Percentiles rank a stretch among this genome's conserved stretches.
Conservation (phyloP, 2,329 filamentous ascomycete species). For the Scedosporium minutisporum region DNA sequence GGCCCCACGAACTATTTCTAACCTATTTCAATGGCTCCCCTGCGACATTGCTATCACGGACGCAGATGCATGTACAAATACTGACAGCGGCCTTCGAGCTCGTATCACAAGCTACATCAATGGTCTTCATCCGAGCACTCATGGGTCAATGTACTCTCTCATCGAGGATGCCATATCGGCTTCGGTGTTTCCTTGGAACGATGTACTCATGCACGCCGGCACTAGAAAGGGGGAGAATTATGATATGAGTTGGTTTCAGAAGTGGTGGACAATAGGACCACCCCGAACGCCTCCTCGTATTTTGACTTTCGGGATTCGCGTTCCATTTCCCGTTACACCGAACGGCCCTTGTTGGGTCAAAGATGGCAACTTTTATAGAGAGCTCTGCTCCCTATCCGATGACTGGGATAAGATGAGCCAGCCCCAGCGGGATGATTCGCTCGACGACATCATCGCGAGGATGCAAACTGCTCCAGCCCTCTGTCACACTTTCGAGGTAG, state of each 20-base stretch:
- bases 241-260: too few species aligned
- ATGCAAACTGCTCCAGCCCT: background rate
- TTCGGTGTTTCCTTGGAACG: slow-evolving; percentile 36
- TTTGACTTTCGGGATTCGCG: background rate
- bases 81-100: slow-evolving; percentile 17
- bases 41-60: slow-evolving; percentile 31
- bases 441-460: background rate
- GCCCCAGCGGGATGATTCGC: background rate
- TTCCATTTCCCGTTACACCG: background rate
- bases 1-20: slow-evolving; percentile 12
- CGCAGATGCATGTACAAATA: background rate
- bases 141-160: slow-evolving; percentile 27
- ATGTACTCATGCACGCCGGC: slow-evolving; percentile 10
- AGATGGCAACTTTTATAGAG: slow-evolving; percentile 4
- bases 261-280: background rate
- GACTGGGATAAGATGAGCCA: background rate
- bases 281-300: background rate
- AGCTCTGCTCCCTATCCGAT: background rate
- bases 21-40: slow-evolving; percentile 37
- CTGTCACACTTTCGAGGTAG: too few species aligned
- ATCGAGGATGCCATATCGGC: slow-evolving; percentile 30
- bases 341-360: background rate
- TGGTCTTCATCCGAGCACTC: slow-evolving; percentile 35
- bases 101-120: slow-evolving; percentile 43
- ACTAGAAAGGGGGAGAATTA: too few species aligned